Evolutionary conservation across 768 basidiomycete genomes (phyloP), one percentile per base, ranked within the genome.

Genomic region (Termitomyces sp.): DNA sequence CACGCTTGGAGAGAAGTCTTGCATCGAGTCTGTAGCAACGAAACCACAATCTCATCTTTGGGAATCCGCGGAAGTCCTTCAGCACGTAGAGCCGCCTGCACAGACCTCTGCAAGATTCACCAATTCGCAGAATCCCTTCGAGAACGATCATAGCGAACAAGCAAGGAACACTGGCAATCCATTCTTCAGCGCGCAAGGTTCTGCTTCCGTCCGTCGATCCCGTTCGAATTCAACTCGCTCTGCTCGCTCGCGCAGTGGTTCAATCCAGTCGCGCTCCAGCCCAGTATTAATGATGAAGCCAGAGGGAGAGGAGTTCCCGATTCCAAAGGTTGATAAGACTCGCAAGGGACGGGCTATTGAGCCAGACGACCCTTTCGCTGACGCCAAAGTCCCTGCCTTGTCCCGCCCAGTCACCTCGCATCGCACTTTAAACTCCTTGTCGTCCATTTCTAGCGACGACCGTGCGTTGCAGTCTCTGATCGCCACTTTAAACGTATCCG

Each of bases 61-160:
- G 87, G 82, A 90, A 67, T 84, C 83, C 9, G 86, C 86, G 4
- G 82, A 87, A 63, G 82, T 87, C 20, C 61, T 86, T 53, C 72
- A 80, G 56, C 72, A 71, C 49, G 59, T 68, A 44, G 75, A 79
- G 31, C 44, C 52, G 31, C 44, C 52, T 3, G 47, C 71, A 67
- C 27, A 68, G 69, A 44, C 57, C 71, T 32, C 62, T 70, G 48
- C 67, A 74, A 46, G 37, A 16, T n/a, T 53, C 34, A 10, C 20
- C 16, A 47, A 37, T 20, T 29, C 46, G 27, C 53, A 61, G 59
- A 71, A 61, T 53, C 58, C 66, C 10, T 67, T 66, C 27, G 59
- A 51, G 10, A 55, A 63, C 31, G 67, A 74, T 63, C 63, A 49
- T 6, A 54, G 62, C 42, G 67, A 73, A 59, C 63, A 68, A 24